Conservation (phyloP, 2,329 filamentous ascomycete genomes). For the Chaetomium olivaceum region DNA sequence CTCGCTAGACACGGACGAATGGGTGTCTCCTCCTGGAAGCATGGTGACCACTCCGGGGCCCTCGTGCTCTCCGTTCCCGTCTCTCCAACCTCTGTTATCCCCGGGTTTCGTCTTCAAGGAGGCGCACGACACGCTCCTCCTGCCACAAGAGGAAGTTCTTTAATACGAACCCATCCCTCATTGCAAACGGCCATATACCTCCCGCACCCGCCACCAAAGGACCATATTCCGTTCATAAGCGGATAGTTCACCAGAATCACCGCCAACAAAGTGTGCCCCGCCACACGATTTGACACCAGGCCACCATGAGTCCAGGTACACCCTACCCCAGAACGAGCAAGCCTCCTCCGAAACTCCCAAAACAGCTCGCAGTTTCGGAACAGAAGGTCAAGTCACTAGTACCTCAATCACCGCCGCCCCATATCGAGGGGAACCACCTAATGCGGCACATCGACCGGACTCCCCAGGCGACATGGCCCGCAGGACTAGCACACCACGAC, state of each 20-base stretch:
- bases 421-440: conserved; percentile 42
- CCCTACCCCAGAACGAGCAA: not conserved
- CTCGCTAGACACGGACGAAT: not conserved
- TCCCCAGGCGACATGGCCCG: conserved; percentile 43
- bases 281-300: not conserved
- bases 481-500: conserved; percentile 36
- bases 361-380: conserved; percentile 38
- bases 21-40: not conserved
- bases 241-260: not conserved
- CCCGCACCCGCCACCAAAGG: not conserved
- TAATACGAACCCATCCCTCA: not conserved
- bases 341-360: conserved; percentile 10
- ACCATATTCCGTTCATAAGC: not conserved
- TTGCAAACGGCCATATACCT: not conserved
- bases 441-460: conserved; percentile 44
- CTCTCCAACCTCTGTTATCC: not conserved
- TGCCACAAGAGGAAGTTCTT: not conserved
- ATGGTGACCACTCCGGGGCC: not conserved
- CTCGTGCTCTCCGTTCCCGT: not conserved
- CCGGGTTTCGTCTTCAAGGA: not conserved
- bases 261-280: not conserved
- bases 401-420: conserved; percentile 31
- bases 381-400: conserved; percentile 34
- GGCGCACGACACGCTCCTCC: not conserved
- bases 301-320: conserved; percentile 3